Conservation (phyloP, 768 basidiomycete genomes). For the Lactifluus piperatus region DNA sequence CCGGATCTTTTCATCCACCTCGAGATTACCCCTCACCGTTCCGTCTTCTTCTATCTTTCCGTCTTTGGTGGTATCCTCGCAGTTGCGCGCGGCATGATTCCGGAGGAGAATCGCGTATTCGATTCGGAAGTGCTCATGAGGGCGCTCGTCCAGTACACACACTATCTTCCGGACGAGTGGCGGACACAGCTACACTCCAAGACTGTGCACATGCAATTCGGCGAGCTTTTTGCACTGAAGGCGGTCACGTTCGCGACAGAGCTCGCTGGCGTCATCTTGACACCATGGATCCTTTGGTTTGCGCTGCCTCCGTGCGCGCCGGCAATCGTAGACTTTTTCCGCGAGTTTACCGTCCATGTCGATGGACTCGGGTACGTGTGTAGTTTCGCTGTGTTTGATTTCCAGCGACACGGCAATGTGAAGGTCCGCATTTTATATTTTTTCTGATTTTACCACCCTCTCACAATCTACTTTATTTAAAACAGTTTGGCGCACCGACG, state of each 20-base stretch:
- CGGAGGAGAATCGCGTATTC: conserved; percentile 87
- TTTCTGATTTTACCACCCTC: background rate
- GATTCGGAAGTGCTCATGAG: conserved; percentile 91
- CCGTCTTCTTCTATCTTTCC: conserved; percentile 87
- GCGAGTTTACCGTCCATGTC: conserved; percentile 95
- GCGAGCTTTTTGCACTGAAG: conserved; percentile 91
- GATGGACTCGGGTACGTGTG: conserved; percentile 96
- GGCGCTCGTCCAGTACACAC: conserved; percentile 88
- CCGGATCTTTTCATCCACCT: conserved; percentile 91
- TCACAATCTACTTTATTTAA: background rate
- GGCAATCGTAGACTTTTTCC: conserved; percentile 93
- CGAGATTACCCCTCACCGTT: conserved; percentile 89
- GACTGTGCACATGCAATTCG: conserved; percentile 86
- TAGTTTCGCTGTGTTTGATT: conserved; percentile 97
- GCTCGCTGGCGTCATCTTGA: conserved; percentile 82
- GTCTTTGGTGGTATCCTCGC: conserved; percentile 85
- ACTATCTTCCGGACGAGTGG: conserved; percentile 95
- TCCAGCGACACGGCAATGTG: conserved; percentile 87
- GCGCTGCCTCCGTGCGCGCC: conserved; percentile 86
- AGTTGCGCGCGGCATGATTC: conserved; percentile 89
- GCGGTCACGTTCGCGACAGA: conserved; percentile 81
- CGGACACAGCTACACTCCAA: conserved; percentile 82
- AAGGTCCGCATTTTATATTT: conserved; percentile 45
- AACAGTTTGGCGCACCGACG: conserved; percentile 78
- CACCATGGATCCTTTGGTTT: conserved; percentile 90